These are phyloP conservation scores for Fusarium udum DNA, from an alignment of 2,329 filamentous ascomycete genomes.

Conservation along the genomic window DNA sequence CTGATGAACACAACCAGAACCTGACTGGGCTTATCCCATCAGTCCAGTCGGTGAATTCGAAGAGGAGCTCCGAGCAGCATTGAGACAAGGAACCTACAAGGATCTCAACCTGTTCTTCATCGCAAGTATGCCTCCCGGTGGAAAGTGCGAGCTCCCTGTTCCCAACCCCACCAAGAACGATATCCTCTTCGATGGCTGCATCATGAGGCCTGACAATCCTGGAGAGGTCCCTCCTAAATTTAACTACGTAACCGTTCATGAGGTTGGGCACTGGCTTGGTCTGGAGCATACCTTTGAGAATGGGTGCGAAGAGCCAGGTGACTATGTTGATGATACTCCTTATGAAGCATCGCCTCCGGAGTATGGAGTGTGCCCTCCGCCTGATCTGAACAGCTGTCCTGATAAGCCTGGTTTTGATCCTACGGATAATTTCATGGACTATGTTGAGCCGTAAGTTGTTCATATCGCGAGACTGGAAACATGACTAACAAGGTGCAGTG, in stretches of 20 bases:
- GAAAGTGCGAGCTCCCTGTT: slow-evolving; percentile 20
- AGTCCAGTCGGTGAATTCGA: not conserved
- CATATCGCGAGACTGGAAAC: fast-evolving
- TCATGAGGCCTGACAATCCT: not conserved
- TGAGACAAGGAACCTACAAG: slow-evolving; percentile 20
- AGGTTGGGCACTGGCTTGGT: slow-evolving; percentile 27
- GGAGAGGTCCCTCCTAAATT: not conserved
- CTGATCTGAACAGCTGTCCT: slow-evolving; percentile 5
- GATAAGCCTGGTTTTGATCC: slow-evolving; percentile 21
- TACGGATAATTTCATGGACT: slow-evolving; percentile 19
- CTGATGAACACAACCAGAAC: slow-evolving; percentile 9
- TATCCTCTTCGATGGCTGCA: slow-evolving; percentile 14
- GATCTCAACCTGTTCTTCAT: slow-evolving; percentile 24
- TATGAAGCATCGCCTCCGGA: not conserved
- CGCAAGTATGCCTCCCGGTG: not conserved
- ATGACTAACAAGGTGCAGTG: not conserved
- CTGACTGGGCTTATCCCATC: not conserved
- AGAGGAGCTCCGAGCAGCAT: not conserved
- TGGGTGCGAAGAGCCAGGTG: slow-evolving; percentile 17
- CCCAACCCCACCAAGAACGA: not conserved
- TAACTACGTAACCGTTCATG: not conserved
- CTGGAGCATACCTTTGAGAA: slow-evolving; percentile 26
- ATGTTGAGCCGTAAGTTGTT: not conserved
- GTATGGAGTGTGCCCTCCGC: not conserved
- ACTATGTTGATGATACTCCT: slow-evolving; percentile 20